A percentile compares a stretch with the other conserved stretches of the same genome.
These are phyloP conservation scores for Fusarium haematococcum DNA, from an alignment of 2,329 filamentous ascomycete species.

Conservation along the genomic window DNA sequence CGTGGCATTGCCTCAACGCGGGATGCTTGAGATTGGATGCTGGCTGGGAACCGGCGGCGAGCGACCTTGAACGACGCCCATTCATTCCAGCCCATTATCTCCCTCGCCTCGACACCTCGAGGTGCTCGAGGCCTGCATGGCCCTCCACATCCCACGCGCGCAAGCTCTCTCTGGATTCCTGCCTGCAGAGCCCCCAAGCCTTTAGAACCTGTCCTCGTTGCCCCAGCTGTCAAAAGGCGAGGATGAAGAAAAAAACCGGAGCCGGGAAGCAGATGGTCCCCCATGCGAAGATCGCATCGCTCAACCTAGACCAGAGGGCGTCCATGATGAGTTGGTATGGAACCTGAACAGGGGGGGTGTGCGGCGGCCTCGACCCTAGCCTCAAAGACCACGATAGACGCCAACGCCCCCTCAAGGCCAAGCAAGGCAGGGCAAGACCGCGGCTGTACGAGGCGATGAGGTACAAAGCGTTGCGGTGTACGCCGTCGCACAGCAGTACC, in stretches of 20 bases:
- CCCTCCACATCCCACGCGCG: background rate
- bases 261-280: constrained; percentile 38
- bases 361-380: constrained; percentile 20
- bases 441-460: constrained; percentile 39
- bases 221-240: constrained; percentile 8
- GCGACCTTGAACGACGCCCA: background rate
- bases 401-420: constrained; percentile 35
- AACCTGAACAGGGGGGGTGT: constrained; percentile 28
- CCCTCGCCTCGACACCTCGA: background rate
- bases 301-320: constrained; percentile 36
- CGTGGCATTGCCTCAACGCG: constrained; percentile 43
- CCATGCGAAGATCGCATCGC: constrained; percentile 46
- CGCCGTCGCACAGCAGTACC: constrained; percentile 30
- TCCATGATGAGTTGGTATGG: constrained; percentile 32
- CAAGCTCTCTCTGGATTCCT: background rate
- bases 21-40: constrained; percentile 5
- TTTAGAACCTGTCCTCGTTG: constrained; percentile 20
- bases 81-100: constrained; percentile 27
- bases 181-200: background rate
- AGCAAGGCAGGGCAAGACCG: constrained; percentile 27
- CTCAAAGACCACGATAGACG: constrained; percentile 33
- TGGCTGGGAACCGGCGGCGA: constrained; percentile 30
- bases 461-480: constrained; percentile 38
- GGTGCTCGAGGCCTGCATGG: background rate
- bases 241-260: constrained; percentile 38